Conservation (phyloP, 2,329 filamentous ascomycete species). For the Xylaria arbuscula region DNA sequence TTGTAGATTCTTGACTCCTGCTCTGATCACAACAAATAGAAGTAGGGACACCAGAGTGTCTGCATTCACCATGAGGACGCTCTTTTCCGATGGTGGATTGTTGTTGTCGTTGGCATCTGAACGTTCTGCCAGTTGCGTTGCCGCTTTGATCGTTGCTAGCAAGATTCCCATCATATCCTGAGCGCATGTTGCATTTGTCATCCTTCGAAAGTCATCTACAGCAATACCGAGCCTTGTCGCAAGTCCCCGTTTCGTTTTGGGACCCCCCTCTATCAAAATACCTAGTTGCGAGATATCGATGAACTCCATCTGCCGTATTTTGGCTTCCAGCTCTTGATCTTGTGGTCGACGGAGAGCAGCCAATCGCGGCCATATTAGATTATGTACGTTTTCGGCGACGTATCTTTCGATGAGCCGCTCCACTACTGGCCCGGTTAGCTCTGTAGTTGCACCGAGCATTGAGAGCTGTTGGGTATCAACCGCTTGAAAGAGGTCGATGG, state of each 20-base stretch:
- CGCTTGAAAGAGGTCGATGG: constrained; percentile 94
- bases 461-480: constrained; percentile 97
- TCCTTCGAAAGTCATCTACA: constrained; percentile 89
- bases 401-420: constrained; percentile 96
- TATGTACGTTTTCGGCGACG: constrained; percentile 91
- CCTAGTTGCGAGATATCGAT: constrained; percentile 96
- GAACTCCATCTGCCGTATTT: constrained; percentile 91
- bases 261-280: constrained; percentile 83
- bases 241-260: constrained; percentile 82
- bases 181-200: constrained; percentile 79
- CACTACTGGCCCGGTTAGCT: constrained; percentile 89
- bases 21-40: constrained; percentile 90
- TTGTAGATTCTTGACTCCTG: constrained; percentile 87
- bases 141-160: constrained; percentile 82
- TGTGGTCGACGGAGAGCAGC: constrained; percentile 81
- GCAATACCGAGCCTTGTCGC: constrained; percentile 79
- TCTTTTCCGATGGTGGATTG: constrained; percentile 61
- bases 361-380: constrained; percentile 85
- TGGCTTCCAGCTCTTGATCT: constrained; percentile 87
- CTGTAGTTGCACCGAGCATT: constrained; percentile 89
- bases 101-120: constrained; percentile 52
- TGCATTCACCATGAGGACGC: constrained; percentile 75
- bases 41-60: constrained; percentile 93
- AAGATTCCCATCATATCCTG: constrained; percentile 90
- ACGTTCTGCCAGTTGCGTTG: constrained; percentile 74